Percentiles rank a stretch among this genome's conserved stretches.
phyloP scores from a whole-genome alignment of 2,329 filamentous ascomycete species.

The Fusarium graminum region DNA sequence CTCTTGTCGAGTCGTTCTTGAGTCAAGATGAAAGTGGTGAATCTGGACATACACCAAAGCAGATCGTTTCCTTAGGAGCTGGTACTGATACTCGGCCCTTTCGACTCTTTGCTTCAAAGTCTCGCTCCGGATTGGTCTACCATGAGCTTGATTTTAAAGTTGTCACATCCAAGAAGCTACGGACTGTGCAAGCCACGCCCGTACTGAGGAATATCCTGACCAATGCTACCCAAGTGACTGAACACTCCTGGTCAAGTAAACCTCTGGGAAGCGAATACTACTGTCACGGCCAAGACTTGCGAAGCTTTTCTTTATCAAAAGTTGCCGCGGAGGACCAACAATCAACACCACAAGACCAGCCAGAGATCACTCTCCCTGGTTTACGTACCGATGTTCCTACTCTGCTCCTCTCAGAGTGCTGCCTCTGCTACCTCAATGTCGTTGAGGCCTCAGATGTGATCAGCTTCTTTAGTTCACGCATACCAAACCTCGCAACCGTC shows the following conservation, averaged over 20 bases:
- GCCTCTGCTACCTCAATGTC: conserved; percentile 86
- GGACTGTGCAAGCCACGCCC: conserved; percentile 62
- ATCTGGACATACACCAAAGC: conserved; percentile 60
- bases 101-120: conserved; percentile 70
- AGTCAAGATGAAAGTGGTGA: conserved; percentile 50
- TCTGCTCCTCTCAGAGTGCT: conserved; percentile 92
- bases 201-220: conserved; percentile 57
- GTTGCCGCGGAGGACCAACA: background rate
- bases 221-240: conserved; percentile 49
- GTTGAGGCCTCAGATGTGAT: conserved; percentile 74
- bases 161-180: conserved; percentile 77
- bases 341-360: conserved; percentile 4
- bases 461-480: conserved; percentile 70
- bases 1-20: conserved; percentile 80
- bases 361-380: conserved; percentile 51
- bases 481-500: conserved; percentile 68
- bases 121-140: conserved; percentile 70
- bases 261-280: conserved; percentile 61
- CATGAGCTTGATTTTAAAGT: conserved; percentile 92
- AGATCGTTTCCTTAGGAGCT: conserved; percentile 92
- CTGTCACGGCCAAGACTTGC: conserved; percentile 78
- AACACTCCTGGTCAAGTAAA: conserved; percentile 59
- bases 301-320: conserved; percentile 51
- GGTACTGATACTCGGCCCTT: conserved; percentile 94
- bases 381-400: conserved; percentile 76